phyloP scores from a whole-genome alignment of 2,329 filamentous ascomycete genomes.

The Ascochyta viciae-villosae region DNA sequence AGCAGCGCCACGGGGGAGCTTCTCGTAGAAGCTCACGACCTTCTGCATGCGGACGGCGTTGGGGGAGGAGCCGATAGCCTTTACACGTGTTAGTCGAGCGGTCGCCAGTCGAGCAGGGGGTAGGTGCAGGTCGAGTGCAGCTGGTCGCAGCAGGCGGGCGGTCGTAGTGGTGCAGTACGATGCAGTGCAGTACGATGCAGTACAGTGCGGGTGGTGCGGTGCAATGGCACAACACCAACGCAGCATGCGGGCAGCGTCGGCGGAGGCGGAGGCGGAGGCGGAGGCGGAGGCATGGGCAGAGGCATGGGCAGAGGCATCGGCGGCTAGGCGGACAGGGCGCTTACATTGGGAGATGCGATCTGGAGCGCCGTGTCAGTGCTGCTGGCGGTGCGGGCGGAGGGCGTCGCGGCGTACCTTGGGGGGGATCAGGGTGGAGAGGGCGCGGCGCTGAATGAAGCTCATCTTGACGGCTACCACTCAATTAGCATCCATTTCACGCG shows the following conservation, averaged over 20 bases:
- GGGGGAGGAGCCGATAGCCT: slow-evolving; percentile 94
- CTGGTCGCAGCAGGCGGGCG: background rate
- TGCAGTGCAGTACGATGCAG: too few species aligned
- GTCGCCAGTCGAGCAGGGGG: background rate
- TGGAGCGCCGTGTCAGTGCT: slow-evolving; percentile 55
- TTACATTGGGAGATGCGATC: slow-evolving; percentile 86
- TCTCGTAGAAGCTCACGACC: slow-evolving; percentile 98
- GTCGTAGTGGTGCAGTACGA: background rate
- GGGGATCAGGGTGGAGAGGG: slow-evolving; percentile 97
- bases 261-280: too few species aligned
- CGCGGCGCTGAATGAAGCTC: slow-evolving; percentile 90
- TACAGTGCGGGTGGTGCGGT: too few species aligned
- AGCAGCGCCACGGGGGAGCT: slow-evolving; percentile 90
- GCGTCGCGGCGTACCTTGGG: slow-evolving; percentile 77
- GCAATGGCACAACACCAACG: background rate
- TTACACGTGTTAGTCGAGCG: slow-evolving; percentile 33
- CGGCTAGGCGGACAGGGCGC: slow-evolving; percentile 45
- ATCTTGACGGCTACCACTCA: slow-evolving; percentile 66
- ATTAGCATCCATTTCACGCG: slow-evolving; percentile 48
- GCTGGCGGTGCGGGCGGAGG: slow-evolving; percentile 15
- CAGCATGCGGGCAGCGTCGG: too few species aligned
- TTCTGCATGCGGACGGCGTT: slow-evolving; percentile 98
- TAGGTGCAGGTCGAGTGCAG: slow-evolving; percentile 1
- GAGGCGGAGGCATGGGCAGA: slow-evolving; percentile 7
- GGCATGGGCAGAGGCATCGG: slow-evolving; percentile 14